Evolutionary conservation across 2,329 filamentous ascomycete genomes (phyloP), one percentile per base, ranked within the genome.

Genomic region (Davidsoniella eucalypti): DNA sequence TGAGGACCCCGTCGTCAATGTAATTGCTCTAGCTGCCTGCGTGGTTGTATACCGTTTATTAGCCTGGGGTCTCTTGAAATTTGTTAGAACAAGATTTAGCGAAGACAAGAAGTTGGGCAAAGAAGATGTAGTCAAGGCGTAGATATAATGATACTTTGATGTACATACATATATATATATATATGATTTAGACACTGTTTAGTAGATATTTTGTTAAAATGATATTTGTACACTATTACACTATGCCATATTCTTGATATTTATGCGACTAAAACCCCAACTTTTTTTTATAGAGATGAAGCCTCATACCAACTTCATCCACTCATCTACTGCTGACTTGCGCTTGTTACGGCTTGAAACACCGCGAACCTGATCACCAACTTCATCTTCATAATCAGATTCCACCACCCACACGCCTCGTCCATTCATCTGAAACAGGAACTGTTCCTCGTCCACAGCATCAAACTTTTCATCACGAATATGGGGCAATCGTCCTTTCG

Each of bases 1-100:
- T 49, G 75, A 70, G 9, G 68, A 82, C 56, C 73, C 78, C 0
- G 67, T 71, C 10, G 66, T 75, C 49, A 81, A 84, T 55, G 60
- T 86, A 2, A 69, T 77, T 55, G 76, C 72, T 3, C 59, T 87
- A 57, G 81, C 75, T 0, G 71, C 75, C 1, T 78, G 75, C 51
- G 69, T 80, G 1, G 68, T 87, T 1, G 67, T 73, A 5, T 87
- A 87, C 62, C 67, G 84, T 7, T 29, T 82, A 2, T 58, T 85
- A 8, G 77, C 79, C 0, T 84, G 76, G 68, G 58, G 64, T 2
- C 54, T 83, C 43, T 55, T 84, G 54, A 72, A 73, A 58, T 57
- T 67, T 10, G 70, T 69, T 54, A 70, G 16, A 38, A 43, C 41
- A 25, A 38, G 16, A 9, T 43, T 33, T 14, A 39, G 42, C 21